phyloP scores from a whole-genome alignment of 345 rosid genomes.

The Gynandropsis gynandra region DNA sequence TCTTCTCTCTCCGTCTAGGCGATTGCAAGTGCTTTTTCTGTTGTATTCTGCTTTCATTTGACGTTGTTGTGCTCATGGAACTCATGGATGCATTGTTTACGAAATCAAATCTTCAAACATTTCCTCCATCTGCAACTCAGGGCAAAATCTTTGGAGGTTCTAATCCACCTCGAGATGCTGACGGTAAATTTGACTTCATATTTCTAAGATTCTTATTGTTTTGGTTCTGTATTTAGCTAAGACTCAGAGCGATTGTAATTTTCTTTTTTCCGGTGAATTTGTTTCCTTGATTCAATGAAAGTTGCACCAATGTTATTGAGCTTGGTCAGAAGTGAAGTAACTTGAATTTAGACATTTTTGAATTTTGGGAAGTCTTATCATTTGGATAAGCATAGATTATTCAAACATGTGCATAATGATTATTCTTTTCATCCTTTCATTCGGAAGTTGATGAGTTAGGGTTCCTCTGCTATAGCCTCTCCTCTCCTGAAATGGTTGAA shows the following conservation, averaged over 20 bases:
- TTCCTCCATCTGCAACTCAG: conserved; percentile 58
- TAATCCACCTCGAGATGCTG: conserved; percentile 81
- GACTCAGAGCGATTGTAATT: background rate
- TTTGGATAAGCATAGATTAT: too few species aligned
- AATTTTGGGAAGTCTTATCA: background rate
- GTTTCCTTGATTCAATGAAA: background rate
- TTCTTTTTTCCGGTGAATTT: background rate
- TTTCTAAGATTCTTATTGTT: background rate
- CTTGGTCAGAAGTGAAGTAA: background rate
- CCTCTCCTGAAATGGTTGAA: conserved; percentile 43
- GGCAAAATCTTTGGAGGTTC: conserved; percentile 69
- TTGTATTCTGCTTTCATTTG: conserved; percentile 5
- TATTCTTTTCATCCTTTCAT: background rate
- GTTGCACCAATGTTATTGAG: background rate
- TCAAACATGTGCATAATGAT: too few species aligned
- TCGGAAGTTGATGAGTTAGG: background rate
- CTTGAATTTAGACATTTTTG: background rate
- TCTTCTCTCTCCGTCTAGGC: too few species aligned
- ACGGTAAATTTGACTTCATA: conserved; percentile 40
- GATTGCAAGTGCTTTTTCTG: background rate
- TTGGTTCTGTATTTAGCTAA: background rate
- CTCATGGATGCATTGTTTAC: conserved; percentile 24
- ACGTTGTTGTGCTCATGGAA: too few species aligned
- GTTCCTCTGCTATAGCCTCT: conserved; percentile 34
- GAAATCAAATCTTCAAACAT: conserved; percentile 68